Evolutionary conservation across 768 basidiomycete species (phyloP), one percentile per base, ranked within the genome.

Genomic region (Tylopilus plumbeoviolaceoides): DNA sequence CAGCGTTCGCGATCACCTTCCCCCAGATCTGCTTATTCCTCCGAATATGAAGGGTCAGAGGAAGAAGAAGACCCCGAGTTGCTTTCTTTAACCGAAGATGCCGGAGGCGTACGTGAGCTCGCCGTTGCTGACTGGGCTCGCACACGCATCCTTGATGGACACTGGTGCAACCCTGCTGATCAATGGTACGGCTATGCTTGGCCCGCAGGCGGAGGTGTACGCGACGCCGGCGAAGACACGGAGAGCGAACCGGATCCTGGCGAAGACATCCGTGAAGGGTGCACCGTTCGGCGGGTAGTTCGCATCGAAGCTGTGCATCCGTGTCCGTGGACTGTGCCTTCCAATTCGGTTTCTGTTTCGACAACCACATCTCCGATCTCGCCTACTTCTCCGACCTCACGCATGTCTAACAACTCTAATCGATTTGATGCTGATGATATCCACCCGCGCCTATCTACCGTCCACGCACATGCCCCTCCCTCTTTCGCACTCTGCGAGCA

Each of bases 131-230:
- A 87, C 57, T 89, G 86, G 85, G 85, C 85, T 6, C 75, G 89
- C 31, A 76, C 74, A 20, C 71, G 87, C 44, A 83, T 91, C 44
- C 68, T 90, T 18, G 87, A 91, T 50, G 89, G 89, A 3, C 77
- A 82, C 59, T 91, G 89, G 88, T 68, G 83, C 41, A 84, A 78
- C 46, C 89, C 88, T 10, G 85, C 82, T 0, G 89, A 91, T 63
- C 74, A 81, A 43, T 89, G 79, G 78, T 87, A 81, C 47, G 67
- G 71, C 10, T 63, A 75, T 70, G 52, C 73, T 63, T 28, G 78
- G 77, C 48, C 72, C 67, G 58, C 69, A 66, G 50, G 63, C 53
- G 47, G 71, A 52, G 41, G 75, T 73, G 53, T 65, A 51, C 54
- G 61, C 42, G 66, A 59, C 23, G 50, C 49, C 2, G 61, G 60